Evolutionary conservation across 176 grass and related monocot species (phyloP), one percentile per base, ranked within the genome.

Genomic region (Rhynchospora tenuis): DNA sequence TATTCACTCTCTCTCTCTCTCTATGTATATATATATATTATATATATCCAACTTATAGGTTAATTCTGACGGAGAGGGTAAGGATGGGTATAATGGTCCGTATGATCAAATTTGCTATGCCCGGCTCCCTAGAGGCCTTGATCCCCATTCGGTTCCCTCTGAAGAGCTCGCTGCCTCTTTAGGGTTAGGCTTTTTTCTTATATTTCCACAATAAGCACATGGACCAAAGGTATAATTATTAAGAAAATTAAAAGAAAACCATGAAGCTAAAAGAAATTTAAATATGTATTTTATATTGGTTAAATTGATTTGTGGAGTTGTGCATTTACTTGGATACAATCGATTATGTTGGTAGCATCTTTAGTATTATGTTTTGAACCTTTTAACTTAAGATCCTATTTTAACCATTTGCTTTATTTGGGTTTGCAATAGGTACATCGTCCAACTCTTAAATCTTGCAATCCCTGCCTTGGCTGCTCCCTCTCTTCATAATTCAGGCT

Each of bases 131-230:
- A 87, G 84, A 72, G 96, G 88, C 86, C 93, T 99, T 0, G 88
- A 95, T 88, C 93, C 96, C 56, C 91, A 99, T 89, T 93, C 96
- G 59, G 83, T 99, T 77, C 93, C 93, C 87, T 86, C 96, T 59
- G 93, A 95, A 87, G 93, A 99, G 81, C 78, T 99, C 66, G 90
- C 96, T 7, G 89, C 96, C 84, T 93, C 96, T 71, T 86, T 99
- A 82, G 96, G 93, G 96, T 97, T 80, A 86, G 87, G 78, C 67
- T 83, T 86, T 61, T 79, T 87, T 75, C 29, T 76, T 52, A 38
- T 38, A 38, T 38, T 38, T 38, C 33, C 33, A 33, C 66, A 70
- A 44, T 69, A 69, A 70, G 33, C 47, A 52, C 54, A 75, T 75
- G 45, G 20, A 75, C 22, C n/a, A 54, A 75, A 54, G 48, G 20